These are phyloP conservation scores for Caulochytrium protostelioides DNA, from an alignment of 371 early-diverging fungal species.

Conservation along the genomic window DNA sequence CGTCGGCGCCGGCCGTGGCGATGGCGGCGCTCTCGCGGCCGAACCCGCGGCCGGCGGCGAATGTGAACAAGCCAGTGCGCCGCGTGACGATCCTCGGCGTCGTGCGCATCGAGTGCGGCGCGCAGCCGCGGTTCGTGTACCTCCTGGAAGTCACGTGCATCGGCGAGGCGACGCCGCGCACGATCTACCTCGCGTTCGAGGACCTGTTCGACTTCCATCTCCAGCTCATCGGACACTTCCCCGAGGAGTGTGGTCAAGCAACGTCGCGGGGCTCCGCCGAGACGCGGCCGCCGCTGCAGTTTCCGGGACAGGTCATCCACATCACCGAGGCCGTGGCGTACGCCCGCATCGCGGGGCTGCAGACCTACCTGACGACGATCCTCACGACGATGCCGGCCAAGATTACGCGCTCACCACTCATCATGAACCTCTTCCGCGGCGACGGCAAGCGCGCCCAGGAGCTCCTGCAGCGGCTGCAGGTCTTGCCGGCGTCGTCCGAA, in stretches of 20 bases:
- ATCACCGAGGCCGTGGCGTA: slow-evolving; percentile 23
- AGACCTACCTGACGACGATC: slow-evolving; percentile 13
- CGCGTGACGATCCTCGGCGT: slow-evolving; percentile 8
- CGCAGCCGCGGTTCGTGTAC: slow-evolving; percentile 9
- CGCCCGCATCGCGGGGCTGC: slow-evolving; percentile 11
- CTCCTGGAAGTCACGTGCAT: slow-evolving; percentile 3
- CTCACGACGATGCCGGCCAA: slow-evolving; percentile 9
- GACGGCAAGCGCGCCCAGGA: slow-evolving; percentile 14
- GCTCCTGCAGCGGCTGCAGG: too few species aligned
- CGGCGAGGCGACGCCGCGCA: not conserved
- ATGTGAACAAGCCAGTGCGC: slow-evolving; percentile 10
- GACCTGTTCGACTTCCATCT: slow-evolving; percentile 29
- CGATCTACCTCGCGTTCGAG: slow-evolving; percentile 17
- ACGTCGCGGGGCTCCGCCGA: not conserved
- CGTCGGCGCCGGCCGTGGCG: too few species aligned
- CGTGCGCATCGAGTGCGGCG: not conserved
- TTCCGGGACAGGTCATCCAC: slow-evolving; percentile 27
- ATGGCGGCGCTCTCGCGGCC: too few species aligned
- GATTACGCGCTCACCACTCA: slow-evolving; percentile 18
- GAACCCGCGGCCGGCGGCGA: too few species aligned
- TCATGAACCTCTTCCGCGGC: slow-evolving; percentile 17
- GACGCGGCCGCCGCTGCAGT: slow-evolving; percentile 3
- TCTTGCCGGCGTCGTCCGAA: too few species aligned
- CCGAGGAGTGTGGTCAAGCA: slow-evolving; percentile 19
- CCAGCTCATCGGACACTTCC: slow-evolving; percentile 26